Evolutionary conservation across 169 alveolate species (phyloP), one percentile per base, ranked within the genome.

Genomic region (Perkinsus olseni): DNA sequence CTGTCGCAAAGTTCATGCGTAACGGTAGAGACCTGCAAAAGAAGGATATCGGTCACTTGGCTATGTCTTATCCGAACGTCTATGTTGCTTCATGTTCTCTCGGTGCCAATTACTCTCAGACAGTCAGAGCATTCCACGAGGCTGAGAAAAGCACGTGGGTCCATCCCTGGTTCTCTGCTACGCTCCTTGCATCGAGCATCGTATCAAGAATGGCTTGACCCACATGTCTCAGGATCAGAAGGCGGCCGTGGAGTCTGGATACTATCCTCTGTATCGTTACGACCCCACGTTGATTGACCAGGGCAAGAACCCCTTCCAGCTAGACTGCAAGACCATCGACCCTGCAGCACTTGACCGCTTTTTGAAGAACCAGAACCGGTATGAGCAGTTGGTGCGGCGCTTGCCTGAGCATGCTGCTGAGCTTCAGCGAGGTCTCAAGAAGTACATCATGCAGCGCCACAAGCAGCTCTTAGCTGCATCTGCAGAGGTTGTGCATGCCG

Each of bases 111-210:
- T 94, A 94, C 50, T 74, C 92, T n/a, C 97, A 95, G 48, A 93
- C 95, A 0, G 94, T 62, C 31, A 38, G 92, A 74, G 95, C 97
- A 37, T 91, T 95, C 90, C 51, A 93, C 74, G 97, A 95, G 62
- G 97, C 97, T 37, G 97, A 95, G 93, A 92, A n/a, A n/a, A 93
- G 38, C 94, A 94, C 91, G 93, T 91, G n/a, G 97, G 97, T n/a
- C 95, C 96, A 1, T 94, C 96, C 31, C 93, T 95, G 93, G 93
- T 95, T 38, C 92, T 95, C 38, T 94, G 96, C 94, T 95, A 95
- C 93, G 91, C 97, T 39, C 95, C 97, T n/a, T 95, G 97, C 90
- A 95, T 94, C 91, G 96, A 95, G 91, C 97, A 95, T 92, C 95
- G 97, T 31, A 93, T 92, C n/a, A 31, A 39, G 39, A 21, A 8